A percentile compares a stretch with the other conserved stretches of the same genome.
These are phyloP conservation scores for Aspergillus fischeri DNA, from an alignment of 2,329 filamentous ascomycete genomes.

Conservation along the genomic window DNA sequence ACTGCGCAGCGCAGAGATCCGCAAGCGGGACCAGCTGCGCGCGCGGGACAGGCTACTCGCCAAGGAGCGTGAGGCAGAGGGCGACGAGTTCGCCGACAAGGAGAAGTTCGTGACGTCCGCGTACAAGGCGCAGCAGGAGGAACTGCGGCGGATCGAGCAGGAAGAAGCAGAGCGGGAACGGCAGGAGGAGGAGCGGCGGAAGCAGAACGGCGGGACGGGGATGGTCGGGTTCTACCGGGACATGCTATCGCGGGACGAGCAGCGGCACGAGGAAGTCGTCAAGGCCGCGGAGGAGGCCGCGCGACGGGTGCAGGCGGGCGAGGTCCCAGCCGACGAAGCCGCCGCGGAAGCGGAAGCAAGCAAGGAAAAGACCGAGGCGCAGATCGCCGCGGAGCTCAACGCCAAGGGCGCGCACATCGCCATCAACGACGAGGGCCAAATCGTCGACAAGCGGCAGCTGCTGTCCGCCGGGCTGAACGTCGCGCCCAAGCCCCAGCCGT, in stretches of 20 bases:
- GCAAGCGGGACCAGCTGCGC: slow-evolving; percentile 60
- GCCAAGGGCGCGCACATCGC: slow-evolving; percentile 49
- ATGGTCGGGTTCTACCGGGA: slow-evolving; percentile 60
- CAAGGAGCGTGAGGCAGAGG: slow-evolving; percentile 60
- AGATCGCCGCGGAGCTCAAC: slow-evolving; percentile 55
- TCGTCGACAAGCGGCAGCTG: slow-evolving; percentile 61
- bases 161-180: slow-evolving; percentile 54
- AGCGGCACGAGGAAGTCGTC: slow-evolving; percentile 53
- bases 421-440: slow-evolving; percentile 61
- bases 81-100: slow-evolving; percentile 64
- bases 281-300: slow-evolving; percentile 49
- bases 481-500: slow-evolving; percentile 49
- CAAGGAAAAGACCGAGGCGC: slow-evolving; percentile 46
- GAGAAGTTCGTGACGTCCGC: slow-evolving; percentile 64
- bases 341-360: slow-evolving; percentile 20
- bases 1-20: slow-evolving; percentile 56
- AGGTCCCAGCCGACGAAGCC: slow-evolving; percentile 24
- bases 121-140: slow-evolving; percentile 62
- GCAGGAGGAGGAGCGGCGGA: slow-evolving; percentile 49
- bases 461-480: slow-evolving; percentile 60
- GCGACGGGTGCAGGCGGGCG: slow-evolving; percentile 32
- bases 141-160: slow-evolving; percentile 53
- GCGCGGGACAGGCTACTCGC: slow-evolving; percentile 59
- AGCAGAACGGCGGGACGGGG: slow-evolving; percentile 46
- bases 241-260: slow-evolving; percentile 56